Base-by-base conservation (phyloP, 2,329 filamentous ascomycete species). In the Elsinoe arachidis region DNA sequence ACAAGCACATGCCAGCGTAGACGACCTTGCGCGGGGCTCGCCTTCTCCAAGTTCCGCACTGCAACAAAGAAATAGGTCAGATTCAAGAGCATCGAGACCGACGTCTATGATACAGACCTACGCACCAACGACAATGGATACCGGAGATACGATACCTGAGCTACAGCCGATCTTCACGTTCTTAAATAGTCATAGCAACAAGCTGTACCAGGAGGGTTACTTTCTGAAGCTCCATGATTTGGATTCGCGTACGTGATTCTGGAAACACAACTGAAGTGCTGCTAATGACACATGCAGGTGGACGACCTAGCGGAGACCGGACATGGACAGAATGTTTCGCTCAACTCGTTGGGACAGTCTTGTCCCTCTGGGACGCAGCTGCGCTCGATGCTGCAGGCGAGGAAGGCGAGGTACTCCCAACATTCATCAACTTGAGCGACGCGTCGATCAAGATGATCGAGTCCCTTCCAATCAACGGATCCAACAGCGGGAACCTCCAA, bases 321-420 rank as follows among this genome's bases (percentile, higher is more conserved):
- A 88, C 84, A 62, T 99, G 93, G 93, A 87, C 87, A 37, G 93
- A 99, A 76, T 96, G 90, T 73, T 99, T 97, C 73, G 91, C 92
- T 43, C 93, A 97, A 70, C 83, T 99, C 14, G 90, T 96, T 15
- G 93, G 93, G 63, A 97, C 93, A 1, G 89, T 97, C 14, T 76
- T 99, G 58, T 96, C 93, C 5, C 76, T 97, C 52, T 99, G 93
- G 93, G 92, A 99, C 73, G 91, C 92, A 21, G 85, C 88, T 62
- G 90, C 93, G 69, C 79, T 97, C 59, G 93, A 99, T 74, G 84
- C 84, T 38, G 91, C 89, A 11, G 90, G 88, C 35, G 86, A 90
- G 64, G 84, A 93, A 66, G 87, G 85, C 62, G 88, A 95, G 68
- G 88, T 95, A 49, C 76, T 92, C 41, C 90, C 90, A 33, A 93